phyloP scores from a whole-genome alignment of 73 alveolate species.

The Paramecium bursaria region DNA sequence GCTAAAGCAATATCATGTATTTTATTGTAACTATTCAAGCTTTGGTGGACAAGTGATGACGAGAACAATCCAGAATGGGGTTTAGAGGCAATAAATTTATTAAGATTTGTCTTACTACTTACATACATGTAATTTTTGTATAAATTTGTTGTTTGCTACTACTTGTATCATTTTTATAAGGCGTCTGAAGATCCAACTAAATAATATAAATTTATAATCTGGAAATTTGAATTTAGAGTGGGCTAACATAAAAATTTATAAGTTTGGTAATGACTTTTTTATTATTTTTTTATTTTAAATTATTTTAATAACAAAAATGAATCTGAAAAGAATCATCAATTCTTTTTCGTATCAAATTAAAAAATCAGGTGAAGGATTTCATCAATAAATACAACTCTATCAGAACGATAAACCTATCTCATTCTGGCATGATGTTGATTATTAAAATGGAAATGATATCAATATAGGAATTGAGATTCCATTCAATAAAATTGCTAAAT shows the following conservation, averaged over 20 bases:
- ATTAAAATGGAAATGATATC: slow-evolving; percentile 19
- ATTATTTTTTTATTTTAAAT: not conserved
- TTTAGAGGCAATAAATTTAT: slow-evolving; percentile 34
- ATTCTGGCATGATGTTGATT: slow-evolving; percentile 42
- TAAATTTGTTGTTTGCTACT: slow-evolving; percentile 58
- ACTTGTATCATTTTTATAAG: slow-evolving; percentile 43
- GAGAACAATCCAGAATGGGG: slow-evolving; percentile 61
- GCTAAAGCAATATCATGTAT: slow-evolving; percentile 50
- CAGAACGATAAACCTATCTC: not conserved
- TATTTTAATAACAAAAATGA: too few species aligned
- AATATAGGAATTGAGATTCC: slow-evolving; percentile 73
- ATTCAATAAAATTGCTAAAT: slow-evolving; percentile 70
- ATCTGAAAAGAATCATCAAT: too few species aligned
- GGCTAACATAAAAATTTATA: slow-evolving; percentile 15
- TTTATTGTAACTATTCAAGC: not conserved
- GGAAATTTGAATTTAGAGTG: slow-evolving; percentile 36
- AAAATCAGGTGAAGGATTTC: slow-evolving; percentile 38
- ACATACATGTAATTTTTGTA: slow-evolving; percentile 49
- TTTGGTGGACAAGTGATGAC: slow-evolving; percentile 61
- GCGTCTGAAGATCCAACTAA: slow-evolving; percentile 32
- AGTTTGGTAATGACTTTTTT: slow-evolving; percentile 34
- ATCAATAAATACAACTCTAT: not conserved
- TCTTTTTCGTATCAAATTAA: too few species aligned
- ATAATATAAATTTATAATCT: slow-evolving; percentile 37
- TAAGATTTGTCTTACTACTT: slow-evolving; percentile 36